These are phyloP conservation scores for Tilletia caries DNA, from an alignment of 1,284 basidiomycete genomes.

Conservation along the genomic window DNA sequence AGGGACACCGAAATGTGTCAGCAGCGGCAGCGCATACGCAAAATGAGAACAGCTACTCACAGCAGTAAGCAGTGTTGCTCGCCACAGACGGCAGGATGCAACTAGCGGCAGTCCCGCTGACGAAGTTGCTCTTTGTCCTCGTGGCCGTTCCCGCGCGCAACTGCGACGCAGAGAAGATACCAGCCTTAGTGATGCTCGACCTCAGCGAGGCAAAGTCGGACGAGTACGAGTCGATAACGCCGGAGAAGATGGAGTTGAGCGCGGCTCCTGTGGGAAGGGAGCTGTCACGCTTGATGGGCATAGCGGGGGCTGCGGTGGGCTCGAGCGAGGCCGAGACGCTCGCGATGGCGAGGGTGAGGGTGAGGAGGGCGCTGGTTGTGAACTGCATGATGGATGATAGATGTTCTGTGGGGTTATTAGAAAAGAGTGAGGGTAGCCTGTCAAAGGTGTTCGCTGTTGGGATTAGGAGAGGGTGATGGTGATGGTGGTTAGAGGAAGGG, in stretches of 20 bases:
- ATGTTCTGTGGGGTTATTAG: too few relatives aligned
- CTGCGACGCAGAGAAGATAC: not conserved
- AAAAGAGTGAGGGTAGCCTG: too few relatives aligned
- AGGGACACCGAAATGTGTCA: not conserved
- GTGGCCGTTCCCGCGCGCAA: not conserved
- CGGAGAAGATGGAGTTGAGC: constrained; percentile 4
- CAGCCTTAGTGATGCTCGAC: not conserved
- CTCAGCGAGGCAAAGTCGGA: not conserved
- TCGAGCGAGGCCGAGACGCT: not conserved
- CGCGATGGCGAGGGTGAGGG: too few relatives aligned
- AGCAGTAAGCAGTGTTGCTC: constrained; percentile 11
- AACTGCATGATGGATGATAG: too few relatives aligned
- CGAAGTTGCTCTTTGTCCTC: not conserved
- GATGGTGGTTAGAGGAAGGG: too few relatives aligned
- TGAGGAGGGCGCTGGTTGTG: too few relatives aligned
- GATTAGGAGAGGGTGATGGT: too few relatives aligned
- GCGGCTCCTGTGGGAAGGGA: constrained; percentile 10
- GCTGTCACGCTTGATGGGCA: not conserved
- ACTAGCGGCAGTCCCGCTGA: not conserved
- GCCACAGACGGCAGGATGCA: not conserved
- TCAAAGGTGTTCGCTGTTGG: too few relatives aligned
- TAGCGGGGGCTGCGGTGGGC: not conserved
- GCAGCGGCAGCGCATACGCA: too few relatives aligned
- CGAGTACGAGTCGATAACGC: not conserved
- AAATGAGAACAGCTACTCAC: not conserved